phyloP scores from a whole-genome alignment of 1,284 basidiomycete genomes.

The Waitea zeae region DNA sequence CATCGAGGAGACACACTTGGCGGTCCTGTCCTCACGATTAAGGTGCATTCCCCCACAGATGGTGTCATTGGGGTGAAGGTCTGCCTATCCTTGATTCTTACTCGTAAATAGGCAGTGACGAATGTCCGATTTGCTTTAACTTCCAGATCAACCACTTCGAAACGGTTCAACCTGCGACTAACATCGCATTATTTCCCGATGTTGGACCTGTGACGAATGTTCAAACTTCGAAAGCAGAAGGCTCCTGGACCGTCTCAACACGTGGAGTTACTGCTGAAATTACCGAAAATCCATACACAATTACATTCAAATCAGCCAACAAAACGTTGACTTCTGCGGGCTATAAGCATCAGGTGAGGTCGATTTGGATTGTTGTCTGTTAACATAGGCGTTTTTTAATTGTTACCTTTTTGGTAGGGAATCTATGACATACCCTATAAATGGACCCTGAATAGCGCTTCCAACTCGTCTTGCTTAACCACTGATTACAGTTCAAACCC shows the following conservation, averaged over 20 bases:
- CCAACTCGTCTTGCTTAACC: slow-evolving; percentile 40
- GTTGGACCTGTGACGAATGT: slow-evolving; percentile 28
- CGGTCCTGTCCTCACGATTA: slow-evolving; percentile 41
- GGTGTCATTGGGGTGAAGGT: slow-evolving; percentile 50
- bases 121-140: too few species aligned
- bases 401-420: too few species aligned
- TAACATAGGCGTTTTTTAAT: too few species aligned
- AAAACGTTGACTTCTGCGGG: slow-evolving; percentile 36
- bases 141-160: slow-evolving; percentile 47
- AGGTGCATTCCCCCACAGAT: slow-evolving; percentile 45
- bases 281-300: slow-evolving; percentile 38
- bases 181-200: slow-evolving; percentile 50
- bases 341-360: slow-evolving; percentile 42
- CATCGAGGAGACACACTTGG: slow-evolving; percentile 55
- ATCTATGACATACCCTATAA: slow-evolving; percentile 46
- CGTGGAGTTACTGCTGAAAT: slow-evolving; percentile 32
- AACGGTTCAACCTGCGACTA: slow-evolving; percentile 21
- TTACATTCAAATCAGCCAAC: slow-evolving; percentile 36
- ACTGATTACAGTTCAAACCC: slow-evolving; percentile 43
- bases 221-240: slow-evolving; percentile 18
- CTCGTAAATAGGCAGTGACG: too few species aligned
- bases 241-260: slow-evolving; percentile 21
- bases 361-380: too few species aligned
- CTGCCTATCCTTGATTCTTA: too few species aligned
- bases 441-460: slow-evolving; percentile 40